phyloP scores from a whole-genome alignment of 345 rosid species.

The Draba incana region DNA sequence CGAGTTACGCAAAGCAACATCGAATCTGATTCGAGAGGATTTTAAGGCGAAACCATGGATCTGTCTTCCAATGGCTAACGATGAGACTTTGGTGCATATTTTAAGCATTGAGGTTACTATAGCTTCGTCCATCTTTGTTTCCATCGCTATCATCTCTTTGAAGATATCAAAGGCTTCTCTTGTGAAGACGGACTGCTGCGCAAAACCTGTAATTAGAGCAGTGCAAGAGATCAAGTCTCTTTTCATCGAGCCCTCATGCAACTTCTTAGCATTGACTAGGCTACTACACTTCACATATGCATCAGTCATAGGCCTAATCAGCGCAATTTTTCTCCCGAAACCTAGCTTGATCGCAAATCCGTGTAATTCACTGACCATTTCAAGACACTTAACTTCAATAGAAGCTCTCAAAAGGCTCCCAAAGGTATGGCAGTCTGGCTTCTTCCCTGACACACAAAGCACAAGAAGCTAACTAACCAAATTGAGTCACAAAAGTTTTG shows the following conservation, averaged over 20 bases:
- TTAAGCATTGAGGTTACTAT: conserved; percentile 61
- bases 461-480: conserved; percentile 26
- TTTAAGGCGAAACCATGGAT: conserved; percentile 63
- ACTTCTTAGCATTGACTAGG: conserved; percentile 49
- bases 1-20: conserved; percentile 60
- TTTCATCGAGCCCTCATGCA: conserved; percentile 39
- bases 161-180: conserved; percentile 55
- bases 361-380: conserved; percentile 56
- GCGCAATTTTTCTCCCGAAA: conserved; percentile 43
- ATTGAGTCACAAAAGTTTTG: background rate
- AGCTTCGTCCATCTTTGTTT: conserved; percentile 57
- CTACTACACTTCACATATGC: conserved; percentile 68
- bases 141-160: conserved; percentile 52
- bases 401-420: conserved; percentile 68
- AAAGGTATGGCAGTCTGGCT: conserved; percentile 68
- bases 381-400: conserved; percentile 38
- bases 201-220: conserved; percentile 63
- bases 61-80: conserved; percentile 62
- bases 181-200: conserved; percentile 38
- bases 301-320: conserved; percentile 61
- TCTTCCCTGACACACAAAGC: conserved; percentile 45
- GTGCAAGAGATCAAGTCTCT: conserved; percentile 68
- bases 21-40: conserved; percentile 47
- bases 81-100: conserved; percentile 58
- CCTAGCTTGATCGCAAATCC: conserved; percentile 55